Evolutionary conservation across 257 asterid species (phyloP).

Genomic region (Petrea volubilis): DNA sequence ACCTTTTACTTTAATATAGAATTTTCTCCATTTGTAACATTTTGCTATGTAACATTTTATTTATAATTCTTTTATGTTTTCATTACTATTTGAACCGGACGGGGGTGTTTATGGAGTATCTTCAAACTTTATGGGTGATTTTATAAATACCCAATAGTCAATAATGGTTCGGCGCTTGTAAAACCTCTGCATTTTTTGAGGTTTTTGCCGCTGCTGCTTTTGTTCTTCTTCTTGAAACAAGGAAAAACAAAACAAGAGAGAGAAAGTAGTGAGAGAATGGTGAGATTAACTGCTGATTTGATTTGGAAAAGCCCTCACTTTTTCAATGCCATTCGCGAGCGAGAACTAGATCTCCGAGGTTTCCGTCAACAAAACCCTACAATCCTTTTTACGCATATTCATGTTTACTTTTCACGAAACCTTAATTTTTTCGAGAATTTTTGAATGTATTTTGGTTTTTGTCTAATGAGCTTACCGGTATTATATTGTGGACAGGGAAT

Average conservation of each 20-base stretch:
- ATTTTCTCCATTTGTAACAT: too few species aligned
- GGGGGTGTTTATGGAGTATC: constrained; percentile 5
- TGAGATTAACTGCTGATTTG: constrained; percentile 86
- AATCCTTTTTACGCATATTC: background rate
- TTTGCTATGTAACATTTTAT: too few species aligned
- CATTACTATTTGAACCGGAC: background rate
- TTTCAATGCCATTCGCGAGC: constrained; percentile 93
- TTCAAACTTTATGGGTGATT: background rate
- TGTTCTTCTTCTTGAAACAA: background rate
- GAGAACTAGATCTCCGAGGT: constrained; percentile 98
- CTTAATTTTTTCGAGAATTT: background rate
- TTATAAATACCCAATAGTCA: background rate
- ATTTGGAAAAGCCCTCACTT: constrained; percentile 96
- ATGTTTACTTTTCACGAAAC: background rate
- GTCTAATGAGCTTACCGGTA: background rate
- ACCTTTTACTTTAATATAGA: too few species aligned
- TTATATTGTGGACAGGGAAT: constrained; percentile 53
- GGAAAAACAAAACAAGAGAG: background rate
- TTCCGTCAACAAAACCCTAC: constrained; percentile 34
- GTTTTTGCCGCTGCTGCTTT: constrained; percentile 23
- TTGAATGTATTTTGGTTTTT: background rate
- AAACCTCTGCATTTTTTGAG: constrained; percentile 23
- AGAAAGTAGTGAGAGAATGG: constrained; percentile 47
- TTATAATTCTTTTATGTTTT: too few species aligned
- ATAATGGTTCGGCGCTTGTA: background rate